Conservation (phyloP, 306 rosid species). For the Crotalaria pallida region DNA sequence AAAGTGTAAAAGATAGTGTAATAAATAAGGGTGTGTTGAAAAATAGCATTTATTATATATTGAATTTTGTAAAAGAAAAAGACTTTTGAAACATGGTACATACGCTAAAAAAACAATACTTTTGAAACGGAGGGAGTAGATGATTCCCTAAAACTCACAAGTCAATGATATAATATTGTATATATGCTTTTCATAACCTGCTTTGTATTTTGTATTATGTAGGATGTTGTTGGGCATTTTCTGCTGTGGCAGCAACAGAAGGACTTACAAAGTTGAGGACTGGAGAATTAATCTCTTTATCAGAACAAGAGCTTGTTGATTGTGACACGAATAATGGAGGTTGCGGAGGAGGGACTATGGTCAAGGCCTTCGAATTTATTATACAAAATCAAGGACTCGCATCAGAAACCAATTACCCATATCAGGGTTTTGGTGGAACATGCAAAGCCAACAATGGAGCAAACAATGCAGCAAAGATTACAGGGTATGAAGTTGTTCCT, state of each 20-base stretch:
- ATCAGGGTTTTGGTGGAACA: conserved; percentile 8
- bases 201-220: not conserved
- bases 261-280: conserved; percentile 23
- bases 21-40: too few species aligned
- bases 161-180: not conserved
- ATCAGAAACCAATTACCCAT: conserved; percentile 24
- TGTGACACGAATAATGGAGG: conserved; percentile 36
- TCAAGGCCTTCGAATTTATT: conserved; percentile 34
- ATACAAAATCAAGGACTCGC: conserved; percentile 20
- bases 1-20: too few species aligned
- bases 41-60: too few species aligned
- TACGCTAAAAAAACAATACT: too few species aligned
- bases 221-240: conserved; percentile 40
- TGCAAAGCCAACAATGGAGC: conserved; percentile 9
- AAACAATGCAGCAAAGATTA: conserved; percentile 23
- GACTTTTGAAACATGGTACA: too few species aligned
- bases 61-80: too few species aligned
- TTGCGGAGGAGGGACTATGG: conserved; percentile 32
- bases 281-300: conserved; percentile 23
- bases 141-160: not conserved
- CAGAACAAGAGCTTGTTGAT: conserved; percentile 36
- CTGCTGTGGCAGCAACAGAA: conserved; percentile 36
- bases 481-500: conserved; percentile 30
- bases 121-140: too few species aligned
- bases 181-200: not conserved